Base-by-base conservation (phyloP, 1,284 basidiomycete species). In the Kwoniella shivajii region DNA sequence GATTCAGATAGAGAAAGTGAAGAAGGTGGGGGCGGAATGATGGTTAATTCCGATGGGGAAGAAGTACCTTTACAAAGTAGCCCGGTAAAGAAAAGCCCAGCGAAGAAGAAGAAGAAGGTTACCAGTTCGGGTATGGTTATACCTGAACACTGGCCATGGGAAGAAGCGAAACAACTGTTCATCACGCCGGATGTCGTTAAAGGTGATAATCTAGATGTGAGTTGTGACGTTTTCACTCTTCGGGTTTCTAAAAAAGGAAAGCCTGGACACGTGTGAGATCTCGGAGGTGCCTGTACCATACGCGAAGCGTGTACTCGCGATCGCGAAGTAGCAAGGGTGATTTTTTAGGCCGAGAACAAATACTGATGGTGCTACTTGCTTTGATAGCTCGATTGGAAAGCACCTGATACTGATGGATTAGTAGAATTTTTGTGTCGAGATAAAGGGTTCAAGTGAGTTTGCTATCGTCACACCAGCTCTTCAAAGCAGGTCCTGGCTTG, bases 111-210 rank as follows among this genome's bases (percentile, higher is more conserved):
- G 66, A 75, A 73, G 65, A 74, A 71, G 61, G 70, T 69, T 14
- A 88, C 85, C 59, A 69, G 68, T 34, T 88, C 87, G 4, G 90
- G 90, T 1, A 80, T 92, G 54, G 80, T 83, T 36, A 82, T 97
- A 30, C 95, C 95, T 0, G 93, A 96, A 50, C 85, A 92, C 59
- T 99, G 93, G 93, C 92, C 92, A 29, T 98, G 91, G 88, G 86
- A 95, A 75, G 89, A 92, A 63, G 96, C 95, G 27, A 92, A 94
- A 77, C 84, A 88, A 74, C 76, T 99, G 36, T 99, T 99, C 72
- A 78, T 88, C 74, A 84, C 87, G 38, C 96, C 95, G 2, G 91
- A 96, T 61, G 94, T 98, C 11, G 81, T 86, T 9, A 88, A 91
- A 43, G 89, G 90, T 1, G 86, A 88, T 46, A 84, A 96, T 64